A percentile compares a stretch with the other conserved stretches of the same genome.
These are phyloP conservation scores for Cerioporus squamosus DNA, from an alignment of 1,284 basidiomycete species.

Conservation along the genomic window DNA sequence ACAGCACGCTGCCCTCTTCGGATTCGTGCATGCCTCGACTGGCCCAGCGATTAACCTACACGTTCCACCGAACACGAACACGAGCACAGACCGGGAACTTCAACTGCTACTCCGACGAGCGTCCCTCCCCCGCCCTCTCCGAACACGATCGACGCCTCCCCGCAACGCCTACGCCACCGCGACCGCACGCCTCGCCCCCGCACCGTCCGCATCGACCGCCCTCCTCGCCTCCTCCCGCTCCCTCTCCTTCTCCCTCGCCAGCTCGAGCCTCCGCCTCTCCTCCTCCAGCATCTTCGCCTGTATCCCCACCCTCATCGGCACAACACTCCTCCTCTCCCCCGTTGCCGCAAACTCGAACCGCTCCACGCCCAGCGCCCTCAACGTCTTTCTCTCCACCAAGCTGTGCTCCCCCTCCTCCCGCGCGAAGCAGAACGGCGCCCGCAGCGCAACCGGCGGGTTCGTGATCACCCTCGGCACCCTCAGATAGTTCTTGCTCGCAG, in stretches of 20 bases:
- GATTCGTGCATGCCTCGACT: too few species aligned
- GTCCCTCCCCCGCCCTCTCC: background rate
- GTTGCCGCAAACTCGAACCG: conserved; percentile 44
- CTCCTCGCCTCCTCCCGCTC: background rate
- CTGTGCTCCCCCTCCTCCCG: conserved; percentile 51
- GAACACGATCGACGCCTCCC: background rate
- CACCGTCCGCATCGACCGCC: conserved; percentile 1
- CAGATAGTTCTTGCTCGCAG: conserved; percentile 62
- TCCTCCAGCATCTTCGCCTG: conserved; percentile 40
- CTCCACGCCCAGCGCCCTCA: conserved; percentile 54
- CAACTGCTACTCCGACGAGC: too few species aligned
- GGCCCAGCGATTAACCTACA: too few species aligned
- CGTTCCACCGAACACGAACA: background rate
- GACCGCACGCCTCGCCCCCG: conserved; percentile 22
- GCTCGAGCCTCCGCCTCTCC: conserved; percentile 36
- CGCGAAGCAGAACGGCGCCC: conserved; percentile 57
- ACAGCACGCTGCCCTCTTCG: too few species aligned
- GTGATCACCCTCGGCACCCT: conserved; percentile 61
- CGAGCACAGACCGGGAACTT: background rate
- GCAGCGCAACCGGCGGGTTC: conserved; percentile 60
- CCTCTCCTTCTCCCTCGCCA: conserved; percentile 10
- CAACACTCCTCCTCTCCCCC: conserved; percentile 32
- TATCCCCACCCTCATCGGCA: conserved; percentile 32
- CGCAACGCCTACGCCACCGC: conserved; percentile 24
- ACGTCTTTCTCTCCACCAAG: conserved; percentile 53